Conservation (phyloP, 768 basidiomycete genomes). For the Leccinum obscurum region DNA sequence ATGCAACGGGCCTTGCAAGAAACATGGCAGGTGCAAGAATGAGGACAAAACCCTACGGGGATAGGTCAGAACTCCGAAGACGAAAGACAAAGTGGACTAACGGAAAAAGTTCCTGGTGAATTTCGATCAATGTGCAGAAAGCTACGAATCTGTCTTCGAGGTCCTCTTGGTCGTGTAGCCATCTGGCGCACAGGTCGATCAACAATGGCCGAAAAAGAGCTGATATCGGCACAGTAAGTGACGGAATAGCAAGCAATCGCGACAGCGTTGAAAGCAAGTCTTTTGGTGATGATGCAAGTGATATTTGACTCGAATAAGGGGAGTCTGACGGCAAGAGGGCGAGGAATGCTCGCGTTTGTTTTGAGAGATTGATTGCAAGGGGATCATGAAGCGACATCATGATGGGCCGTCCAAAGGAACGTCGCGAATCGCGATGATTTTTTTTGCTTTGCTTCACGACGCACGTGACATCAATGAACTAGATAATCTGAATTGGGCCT, state of each 20-base stretch:
- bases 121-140: constrained; percentile 62
- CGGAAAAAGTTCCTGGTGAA: constrained; percentile 72
- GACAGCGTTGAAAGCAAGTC: constrained; percentile 59
- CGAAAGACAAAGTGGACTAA: constrained; percentile 38
- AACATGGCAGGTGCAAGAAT: constrained; percentile 44
- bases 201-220: constrained; percentile 73
- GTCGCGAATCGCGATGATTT: neutral
- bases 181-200: constrained; percentile 77
- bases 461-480: no score
- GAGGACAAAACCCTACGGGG: constrained; percentile 53
- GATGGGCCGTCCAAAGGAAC: neutral
- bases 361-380: constrained; percentile 54
- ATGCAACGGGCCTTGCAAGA: constrained; percentile 56
- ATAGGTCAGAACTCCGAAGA: constrained; percentile 3
- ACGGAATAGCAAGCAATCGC: constrained; percentile 55
- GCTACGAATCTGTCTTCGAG: constrained; percentile 55
- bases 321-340: constrained; percentile 44
- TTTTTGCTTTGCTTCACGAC: no score
- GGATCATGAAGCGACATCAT: constrained; percentile 35
- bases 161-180: constrained; percentile 60
- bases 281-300: constrained; percentile 38
- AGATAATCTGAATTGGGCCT: constrained; percentile 6
- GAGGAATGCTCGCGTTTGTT: constrained; percentile 52
- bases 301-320: constrained; percentile 38
- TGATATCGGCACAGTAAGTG: constrained; percentile 63